phyloP scores from a whole-genome alignment of 2,329 filamentous ascomycete species.

The Bipolaris bicolor region DNA sequence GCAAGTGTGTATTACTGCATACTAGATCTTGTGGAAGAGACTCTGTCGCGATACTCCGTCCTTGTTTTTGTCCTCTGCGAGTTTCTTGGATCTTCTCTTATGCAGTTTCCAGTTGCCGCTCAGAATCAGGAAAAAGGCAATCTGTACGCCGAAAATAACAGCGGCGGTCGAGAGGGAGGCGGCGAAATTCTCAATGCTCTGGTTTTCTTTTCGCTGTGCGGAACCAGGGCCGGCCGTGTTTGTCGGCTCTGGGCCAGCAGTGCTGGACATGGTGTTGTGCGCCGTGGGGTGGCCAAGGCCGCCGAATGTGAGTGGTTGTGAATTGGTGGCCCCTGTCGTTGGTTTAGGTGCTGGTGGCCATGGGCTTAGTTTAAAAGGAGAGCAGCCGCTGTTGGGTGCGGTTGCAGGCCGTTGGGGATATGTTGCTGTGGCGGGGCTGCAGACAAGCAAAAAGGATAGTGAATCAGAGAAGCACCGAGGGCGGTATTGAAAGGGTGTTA shows the following conservation, averaged over 20 bases:
- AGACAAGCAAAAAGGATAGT: slow-evolving; percentile 1
- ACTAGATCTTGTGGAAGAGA: slow-evolving; percentile 49
- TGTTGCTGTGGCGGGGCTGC: not conserved
- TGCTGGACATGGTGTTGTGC: slow-evolving; percentile 16
- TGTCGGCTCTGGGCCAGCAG: slow-evolving; percentile 3
- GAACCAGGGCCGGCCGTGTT: slow-evolving; percentile 11
- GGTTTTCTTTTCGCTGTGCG: slow-evolving; percentile 29
- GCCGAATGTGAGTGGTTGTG: slow-evolving; percentile 6
- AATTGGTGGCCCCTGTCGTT: slow-evolving; percentile 12
- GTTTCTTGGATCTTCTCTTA: slow-evolving; percentile 25
- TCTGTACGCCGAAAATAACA: slow-evolving; percentile 46
- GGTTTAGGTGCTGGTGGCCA: slow-evolving; percentile 13
- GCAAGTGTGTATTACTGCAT: slow-evolving; percentile 9
- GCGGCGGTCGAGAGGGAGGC: slow-evolving; percentile 46
- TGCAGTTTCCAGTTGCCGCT: slow-evolving; percentile 48
- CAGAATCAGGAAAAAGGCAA: slow-evolving; percentile 42
- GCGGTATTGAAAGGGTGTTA: slow-evolving; percentile 9
- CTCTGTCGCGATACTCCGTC: slow-evolving; percentile 38
- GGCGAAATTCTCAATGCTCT: slow-evolving; percentile 48
- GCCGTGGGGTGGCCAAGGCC: slow-evolving; percentile 5
- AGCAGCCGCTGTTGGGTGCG: slow-evolving; percentile 7
- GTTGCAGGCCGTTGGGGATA: not conserved
- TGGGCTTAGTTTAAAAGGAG: slow-evolving; percentile 1
- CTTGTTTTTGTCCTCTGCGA: slow-evolving; percentile 17
- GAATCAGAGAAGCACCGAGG: slow-evolving; percentile 9